Percentiles rank a stretch among this genome's conserved stretches.
Conservation (phyloP, 192 early-diverging fungal genomes). For the Podila horticola region DNA sequence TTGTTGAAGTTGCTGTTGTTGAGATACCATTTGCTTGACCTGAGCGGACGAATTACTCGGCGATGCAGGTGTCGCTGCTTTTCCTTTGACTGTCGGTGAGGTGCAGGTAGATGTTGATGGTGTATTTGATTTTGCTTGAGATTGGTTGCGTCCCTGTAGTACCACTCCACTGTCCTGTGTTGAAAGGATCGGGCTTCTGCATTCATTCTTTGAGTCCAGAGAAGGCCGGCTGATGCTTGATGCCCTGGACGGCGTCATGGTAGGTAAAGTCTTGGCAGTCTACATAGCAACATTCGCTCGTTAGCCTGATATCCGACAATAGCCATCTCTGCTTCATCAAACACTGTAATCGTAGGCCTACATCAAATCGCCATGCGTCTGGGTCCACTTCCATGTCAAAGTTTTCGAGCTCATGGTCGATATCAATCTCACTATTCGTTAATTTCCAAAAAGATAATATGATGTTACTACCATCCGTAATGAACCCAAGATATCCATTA, state of each 20-base stretch:
- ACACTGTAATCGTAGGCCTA: conserved; percentile 13
- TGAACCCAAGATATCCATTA: not conserved
- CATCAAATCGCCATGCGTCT: conserved; percentile 67
- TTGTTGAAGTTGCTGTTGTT: not conserved
- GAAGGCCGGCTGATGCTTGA: conserved; percentile 37
- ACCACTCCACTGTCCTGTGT: conserved; percentile 45
- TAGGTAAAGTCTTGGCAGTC: conserved; percentile 36
- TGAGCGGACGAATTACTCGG: conserved; percentile 9
- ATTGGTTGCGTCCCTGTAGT: conserved; percentile 15
- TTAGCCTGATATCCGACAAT: not conserved
- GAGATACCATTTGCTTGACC: not conserved
- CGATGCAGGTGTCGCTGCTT: conserved; percentile 11
- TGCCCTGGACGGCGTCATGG: conserved; percentile 20
- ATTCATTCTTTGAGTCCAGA: conserved; percentile 19
- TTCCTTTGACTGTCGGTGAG: conserved; percentile 43
- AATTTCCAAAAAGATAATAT: not conserved
- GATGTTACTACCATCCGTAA: not conserved
- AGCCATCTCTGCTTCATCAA: not conserved
- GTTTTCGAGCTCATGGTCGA: conserved; percentile 55
- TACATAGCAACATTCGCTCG: not conserved
- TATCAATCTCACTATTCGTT: conserved; percentile 36
- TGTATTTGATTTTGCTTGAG: conserved; percentile 9
- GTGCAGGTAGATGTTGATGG: conserved; percentile 9
- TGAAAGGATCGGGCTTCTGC: conserved; percentile 16
- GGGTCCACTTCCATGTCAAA: conserved; percentile 57